Evolutionary conservation across 1,284 basidiomycete species (phyloP), one percentile per base, ranked within the genome.

Genomic region (Farysia itapuensis): DNA sequence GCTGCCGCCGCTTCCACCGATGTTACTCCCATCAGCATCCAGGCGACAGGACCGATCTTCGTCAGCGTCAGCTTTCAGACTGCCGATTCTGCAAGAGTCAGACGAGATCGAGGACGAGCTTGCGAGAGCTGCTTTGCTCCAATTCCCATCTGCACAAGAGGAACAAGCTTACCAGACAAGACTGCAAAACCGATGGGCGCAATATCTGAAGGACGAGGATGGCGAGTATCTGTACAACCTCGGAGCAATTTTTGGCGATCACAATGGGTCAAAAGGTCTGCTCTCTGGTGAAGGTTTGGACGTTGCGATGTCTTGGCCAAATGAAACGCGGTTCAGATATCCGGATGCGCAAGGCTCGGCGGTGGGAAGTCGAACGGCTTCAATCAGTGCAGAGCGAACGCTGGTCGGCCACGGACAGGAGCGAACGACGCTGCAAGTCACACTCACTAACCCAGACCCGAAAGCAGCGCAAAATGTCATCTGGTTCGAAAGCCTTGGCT

Each of bases 401-500:
- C 81, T 92, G 12, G 82, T 84, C 28, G 88, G 90, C 4, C 81
- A 85, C 8, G 86, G 84, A 39, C 93, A 94, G 73, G 73, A 86
- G 83, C 19, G 83, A 80, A 90, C 90, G 2, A 81, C 82, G 20
- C 83, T 98, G 14, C 82, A 83, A 24, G 78, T 94, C 6, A 80
- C 81, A 18, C 78, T 97, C 37, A 81, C 76, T 13, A 96, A 96
- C 74, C 81, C 84, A 40, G 68, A 81, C 5, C 19, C 43, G 0
- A 32, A 39, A 5, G 61, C 75, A 0, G 72, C 81, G 2, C 77
- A 86, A 23, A 78, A 81, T 22, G 81, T 86, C 0, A 78, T 87
- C 7, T 96, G 94, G 78, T 82, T 90, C 40, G 95, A 98, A 77
- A 87, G 88, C 2, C 85, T 95, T 81, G 94, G 94, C 3, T 95